Evolutionary conservation across 371 early-diverging fungal genomes (phyloP).

Genomic region (Syncephalastrum contaminatum): DNA sequence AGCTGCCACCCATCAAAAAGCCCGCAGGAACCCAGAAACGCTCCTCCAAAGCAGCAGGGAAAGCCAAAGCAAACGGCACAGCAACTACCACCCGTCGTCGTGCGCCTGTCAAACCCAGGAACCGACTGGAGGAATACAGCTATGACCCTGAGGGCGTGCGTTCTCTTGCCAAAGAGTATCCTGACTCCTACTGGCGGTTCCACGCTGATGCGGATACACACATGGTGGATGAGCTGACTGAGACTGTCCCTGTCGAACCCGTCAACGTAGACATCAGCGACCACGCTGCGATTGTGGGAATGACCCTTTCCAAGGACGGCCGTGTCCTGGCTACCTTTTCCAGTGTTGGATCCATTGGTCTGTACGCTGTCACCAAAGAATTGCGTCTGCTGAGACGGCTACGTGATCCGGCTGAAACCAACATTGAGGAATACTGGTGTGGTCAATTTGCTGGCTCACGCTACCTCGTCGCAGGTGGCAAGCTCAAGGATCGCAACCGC

Average conservation of each 20-base stretch:
- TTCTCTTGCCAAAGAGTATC: slow-evolving; percentile 37
- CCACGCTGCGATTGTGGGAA: slow-evolving; percentile 70
- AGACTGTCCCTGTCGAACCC: slow-evolving; percentile 58
- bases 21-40: too few relatives aligned
- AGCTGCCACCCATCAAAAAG: too few relatives aligned
- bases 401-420: slow-evolving; percentile 69
- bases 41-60: too few relatives aligned
- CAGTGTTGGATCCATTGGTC: slow-evolving; percentile 70
- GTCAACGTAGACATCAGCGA: slow-evolving; percentile 50
- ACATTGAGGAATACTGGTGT: slow-evolving; percentile 90
- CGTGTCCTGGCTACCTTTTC: slow-evolving; percentile 82
- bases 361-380: slow-evolving; percentile 78
- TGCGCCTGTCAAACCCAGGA: too few relatives aligned
- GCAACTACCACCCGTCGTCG: too few relatives aligned
- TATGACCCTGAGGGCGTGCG: slow-evolving; percentile 43
- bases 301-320: slow-evolving; percentile 81
- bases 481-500: slow-evolving; percentile 77
- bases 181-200: slow-evolving; percentile 22
- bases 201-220: slow-evolving; percentile 18
- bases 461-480: slow-evolving; percentile 36
- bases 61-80: too few relatives aligned
- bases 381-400: slow-evolving; percentile 68
- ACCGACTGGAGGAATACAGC: too few relatives aligned
- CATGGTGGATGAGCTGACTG: slow-evolving; percentile 54
- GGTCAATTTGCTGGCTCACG: slow-evolving; percentile 63